Evolutionary conservation across 176 grass and related monocot genomes (phyloP), one percentile per base, ranked within the genome.

Genomic region (Alopecurus myosuroides): DNA sequence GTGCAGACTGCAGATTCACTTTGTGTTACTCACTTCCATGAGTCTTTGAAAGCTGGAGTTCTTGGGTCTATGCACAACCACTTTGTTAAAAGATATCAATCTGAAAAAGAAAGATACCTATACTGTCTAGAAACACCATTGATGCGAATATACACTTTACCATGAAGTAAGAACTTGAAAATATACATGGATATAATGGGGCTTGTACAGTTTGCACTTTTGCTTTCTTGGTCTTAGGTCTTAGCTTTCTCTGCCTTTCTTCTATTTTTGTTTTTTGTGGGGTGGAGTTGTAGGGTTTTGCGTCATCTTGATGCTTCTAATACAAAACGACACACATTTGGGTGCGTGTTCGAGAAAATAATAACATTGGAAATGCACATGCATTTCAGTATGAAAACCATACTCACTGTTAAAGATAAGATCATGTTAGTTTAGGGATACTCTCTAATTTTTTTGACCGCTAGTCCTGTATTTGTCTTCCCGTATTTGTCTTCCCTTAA

Each of bases 401-500:
- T 61, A 71, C 29, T 37, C 77, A 49, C 60, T 88, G 36, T 45
- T 55, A 70, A 60, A 52, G 62, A 70, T 83, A 33, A 41, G 49
- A 69, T 82, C 60, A 4, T 58, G 20, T 70, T 48, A 82, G 49
- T 45, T 80, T 69, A 69, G 63, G 30, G 60, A 31, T 85, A 39
- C 18, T 69, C 36, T 23, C 4, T 9, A 26, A 7, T 30, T 62
- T 23, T 56, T 14, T 62, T 62, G 11, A 30, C 58, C 1, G 30
- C 39, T 85, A 30, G 8, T 81, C 46, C 40, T 1, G 6, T 35
- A 26, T 48, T 58, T 84, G 48, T 63, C 14, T 74, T 46, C 18
- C 40, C 2, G 6, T 35, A 26, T 48, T 58, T 84, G 48, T 63
- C 14, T 74, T 46, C 18, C 35, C 22, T 87, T 68, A 77, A 40